Base-by-base conservation (phyloP, 495 filamentous ascomycete genomes). In the Aspergillus cavernicola region DNA sequence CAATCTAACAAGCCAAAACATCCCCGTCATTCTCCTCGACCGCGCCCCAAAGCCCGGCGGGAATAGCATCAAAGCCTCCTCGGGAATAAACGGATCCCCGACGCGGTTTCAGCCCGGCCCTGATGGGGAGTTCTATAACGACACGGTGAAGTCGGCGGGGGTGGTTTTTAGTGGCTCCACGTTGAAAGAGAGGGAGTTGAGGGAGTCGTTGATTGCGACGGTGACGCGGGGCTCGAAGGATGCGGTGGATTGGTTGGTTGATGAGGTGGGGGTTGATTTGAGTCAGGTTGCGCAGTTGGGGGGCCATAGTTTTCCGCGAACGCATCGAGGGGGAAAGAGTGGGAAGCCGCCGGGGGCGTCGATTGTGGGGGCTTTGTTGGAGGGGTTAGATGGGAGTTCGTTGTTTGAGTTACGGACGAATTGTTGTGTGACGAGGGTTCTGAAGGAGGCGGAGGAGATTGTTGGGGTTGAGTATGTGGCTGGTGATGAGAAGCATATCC, bases 41-140 rank as follows among this genome's bases (percentile, higher is more conserved):
- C 70, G 78, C 6, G 69, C 71, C 9, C 48, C 72, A 10, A 81
- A 79, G 52, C 80, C 80, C 0, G 81, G 81, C n/a, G 80, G 81
- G 7, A 85, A 85, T 57, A 76, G 70, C 60, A 81, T 83, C 63
- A 85, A 85, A 57, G 81, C 81, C 1, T 82, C 80, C 0, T 83
- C 80, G 0, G 80, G 81, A 4, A 85, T 85, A 64, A 85, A 83
- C 58, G 82, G 80, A 6, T 78, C 79, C 0, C 72, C 73, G 12
- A 82, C 80, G 0, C 64, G 66, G 13, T 81, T 75, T 53, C 80
- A 83, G 56, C 55, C 62, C n/a, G 49, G 37, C 24, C 33, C 20
- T 3, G 72, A 75, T 39, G 60, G 60, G 1, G 58, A 50, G 3
- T 85, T 85, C 60, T 77, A 66, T 53, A 40, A 62, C n/a, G 82